A percentile compares a stretch with the other conserved stretches of the same genome.
Evolutionary conservation across 2,329 filamentous ascomycete genomes (phyloP).

Genomic region (Microcyclospora tardicrescens): DNA sequence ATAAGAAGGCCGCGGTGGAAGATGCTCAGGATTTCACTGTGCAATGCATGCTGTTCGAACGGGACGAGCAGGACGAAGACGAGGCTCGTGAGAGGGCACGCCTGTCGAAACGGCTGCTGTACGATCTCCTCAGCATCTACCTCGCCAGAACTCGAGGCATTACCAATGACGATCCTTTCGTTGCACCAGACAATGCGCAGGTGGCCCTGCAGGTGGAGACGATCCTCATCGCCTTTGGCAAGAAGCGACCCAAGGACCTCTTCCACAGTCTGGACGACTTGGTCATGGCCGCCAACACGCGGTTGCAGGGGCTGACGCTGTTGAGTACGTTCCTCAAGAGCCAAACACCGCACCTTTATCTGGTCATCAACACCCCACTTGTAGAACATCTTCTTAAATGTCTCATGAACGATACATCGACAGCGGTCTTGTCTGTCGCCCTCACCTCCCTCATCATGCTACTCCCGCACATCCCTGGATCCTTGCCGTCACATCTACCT

Average conservation of each 20-base stretch:
- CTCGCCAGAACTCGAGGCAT: constrained; percentile 28
- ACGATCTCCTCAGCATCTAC: constrained; percentile 37
- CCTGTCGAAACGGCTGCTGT: constrained; percentile 47
- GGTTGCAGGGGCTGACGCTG: constrained; percentile 52
- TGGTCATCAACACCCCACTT: constrained; percentile 57
- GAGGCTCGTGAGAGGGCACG: constrained; percentile 28
- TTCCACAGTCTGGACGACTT: constrained; percentile 52
- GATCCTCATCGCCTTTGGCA: constrained; percentile 46
- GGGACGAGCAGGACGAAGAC: constrained; percentile 38
- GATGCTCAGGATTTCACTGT: constrained; percentile 54
- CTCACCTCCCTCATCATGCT: constrained; percentile 69
- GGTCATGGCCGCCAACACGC: constrained; percentile 50
- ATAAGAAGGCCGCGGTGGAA: constrained; percentile 50
- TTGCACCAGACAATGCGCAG: constrained; percentile 32
- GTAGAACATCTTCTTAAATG: constrained; percentile 61
- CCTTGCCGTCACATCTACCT: constrained; percentile 54
- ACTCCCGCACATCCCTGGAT: constrained; percentile 64
- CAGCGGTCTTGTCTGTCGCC: constrained; percentile 61
- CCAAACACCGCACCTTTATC: constrained; percentile 67
- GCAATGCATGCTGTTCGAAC: constrained; percentile 50
- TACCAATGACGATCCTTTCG: constrained; percentile 20
- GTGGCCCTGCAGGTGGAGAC: constrained; percentile 39
- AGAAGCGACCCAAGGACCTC: constrained; percentile 57
- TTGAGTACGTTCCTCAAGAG: constrained; percentile 60
- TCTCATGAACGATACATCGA: constrained; percentile 64